phyloP scores from a whole-genome alignment of 768 basidiomycete genomes.

The Clavulina sp. region DNA sequence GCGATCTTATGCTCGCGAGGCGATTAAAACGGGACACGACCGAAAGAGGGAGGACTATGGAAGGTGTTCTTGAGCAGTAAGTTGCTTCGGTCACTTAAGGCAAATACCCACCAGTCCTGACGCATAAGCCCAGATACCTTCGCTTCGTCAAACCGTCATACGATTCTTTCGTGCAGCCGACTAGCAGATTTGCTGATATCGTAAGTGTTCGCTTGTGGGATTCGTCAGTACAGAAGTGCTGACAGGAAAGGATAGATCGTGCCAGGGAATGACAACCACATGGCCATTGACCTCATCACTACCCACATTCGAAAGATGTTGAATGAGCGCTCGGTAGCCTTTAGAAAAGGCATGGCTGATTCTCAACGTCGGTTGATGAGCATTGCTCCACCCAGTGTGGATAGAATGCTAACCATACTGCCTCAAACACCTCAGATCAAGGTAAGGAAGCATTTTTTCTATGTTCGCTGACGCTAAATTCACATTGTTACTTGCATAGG shows the following conservation, averaged over 20 bases:
- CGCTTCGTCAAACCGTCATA: constrained; percentile 90
- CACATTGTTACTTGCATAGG: constrained; percentile 27
- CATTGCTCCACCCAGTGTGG: constrained; percentile 18
- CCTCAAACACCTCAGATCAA: constrained; percentile 65
- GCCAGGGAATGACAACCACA: constrained; percentile 76
- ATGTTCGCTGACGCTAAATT: neutral
- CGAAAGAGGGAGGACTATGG: constrained; percentile 72
- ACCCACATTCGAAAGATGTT: constrained; percentile 80
- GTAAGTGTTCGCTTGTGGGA: constrained; percentile 24
- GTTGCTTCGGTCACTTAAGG: constrained; percentile 13
- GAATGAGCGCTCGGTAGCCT: constrained; percentile 52
- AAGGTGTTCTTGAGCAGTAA: constrained; percentile 79
- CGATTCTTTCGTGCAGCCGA: constrained; percentile 85
- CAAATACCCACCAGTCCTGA: constrained; percentile 4
- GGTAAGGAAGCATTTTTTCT: constrained; percentile 24
- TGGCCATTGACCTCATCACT: constrained; percentile 85
- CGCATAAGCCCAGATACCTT: constrained; percentile 43
- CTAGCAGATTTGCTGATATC: constrained; percentile 76
- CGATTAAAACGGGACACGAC: constrained; percentile 74
- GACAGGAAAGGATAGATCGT: constrained; percentile 49
- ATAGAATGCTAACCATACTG: constrained; percentile 40
- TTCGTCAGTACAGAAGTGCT: neutral
- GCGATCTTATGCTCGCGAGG: constrained; percentile 93
- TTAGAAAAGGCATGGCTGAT: constrained; percentile 54
- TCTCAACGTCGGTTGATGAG: constrained; percentile 14